phyloP scores from a whole-genome alignment of 345 rosid genomes.

The Psidium guajava region DNA sequence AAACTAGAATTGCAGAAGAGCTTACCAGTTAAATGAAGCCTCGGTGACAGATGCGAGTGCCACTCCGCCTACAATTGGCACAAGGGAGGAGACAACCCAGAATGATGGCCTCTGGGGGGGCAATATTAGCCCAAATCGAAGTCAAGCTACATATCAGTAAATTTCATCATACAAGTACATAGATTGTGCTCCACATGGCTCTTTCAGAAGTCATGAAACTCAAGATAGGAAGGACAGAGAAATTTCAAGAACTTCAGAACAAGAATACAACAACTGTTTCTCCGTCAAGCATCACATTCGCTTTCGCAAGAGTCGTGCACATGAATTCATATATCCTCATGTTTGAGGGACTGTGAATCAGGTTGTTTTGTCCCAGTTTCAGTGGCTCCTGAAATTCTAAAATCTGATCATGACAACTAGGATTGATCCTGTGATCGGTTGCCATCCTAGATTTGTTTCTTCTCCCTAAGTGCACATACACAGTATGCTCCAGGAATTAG shows the following conservation, averaged over 20 bases:
- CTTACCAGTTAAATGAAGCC: conserved; percentile 75
- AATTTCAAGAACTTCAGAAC: not conserved
- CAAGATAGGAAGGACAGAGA: not conserved
- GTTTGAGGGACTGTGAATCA: not conserved
- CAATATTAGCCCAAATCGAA: not conserved
- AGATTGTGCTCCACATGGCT: not conserved
- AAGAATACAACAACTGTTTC: not conserved
- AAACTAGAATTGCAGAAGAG: not conserved
- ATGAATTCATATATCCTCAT: not conserved
- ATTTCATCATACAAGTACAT: not conserved
- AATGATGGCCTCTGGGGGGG: conserved; percentile 46
- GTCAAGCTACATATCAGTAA: not conserved
- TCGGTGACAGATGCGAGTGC: conserved; percentile 78
- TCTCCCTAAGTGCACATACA: not conserved
- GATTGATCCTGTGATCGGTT: not conserved
- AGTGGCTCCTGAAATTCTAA: not conserved
- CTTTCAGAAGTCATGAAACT: not conserved
- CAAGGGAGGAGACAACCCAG: conserved; percentile 47
- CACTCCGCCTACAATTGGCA: conserved; percentile 81
- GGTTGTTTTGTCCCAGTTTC: not conserved
- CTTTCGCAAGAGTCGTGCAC: not conserved
- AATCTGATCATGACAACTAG: not conserved
- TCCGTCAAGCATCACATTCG: not conserved
- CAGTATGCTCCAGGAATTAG: not conserved
- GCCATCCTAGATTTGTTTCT: not conserved